Base-by-base conservation (phyloP, 164 flowering plant species). In the Aristolochia fimbriata region DNA sequence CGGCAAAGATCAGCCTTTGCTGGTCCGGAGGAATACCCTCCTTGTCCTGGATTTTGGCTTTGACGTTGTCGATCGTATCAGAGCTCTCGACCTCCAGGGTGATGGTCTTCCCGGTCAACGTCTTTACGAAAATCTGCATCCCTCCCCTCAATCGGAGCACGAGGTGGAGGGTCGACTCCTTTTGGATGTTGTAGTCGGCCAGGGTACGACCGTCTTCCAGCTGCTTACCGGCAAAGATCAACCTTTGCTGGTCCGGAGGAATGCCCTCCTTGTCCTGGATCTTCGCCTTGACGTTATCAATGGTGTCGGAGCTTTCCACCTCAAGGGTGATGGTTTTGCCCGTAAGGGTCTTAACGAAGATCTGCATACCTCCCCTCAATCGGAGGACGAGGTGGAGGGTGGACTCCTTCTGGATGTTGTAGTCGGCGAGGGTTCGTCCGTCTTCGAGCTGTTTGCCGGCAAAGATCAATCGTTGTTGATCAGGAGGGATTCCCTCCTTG, bases 301-400 rank as follows among this genome's bases (percentile, higher is more conserved):
- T 61, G 1, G 64, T 61, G 30, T 61, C 64, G 0, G 64, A 61
- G 8, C 57, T 51, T 21, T 61, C 64, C 0, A 61, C 64, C n/a
- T 61, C 64, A 3, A 61, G 24, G 49, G 65, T 62, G 45, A 62
- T 62, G 3, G 65, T 62, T 59, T 62, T 62, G 0, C 65, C 65
- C 22, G 81, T 76, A 21, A 78, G 77, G 77, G 82, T 80, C 68
- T 80, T 78, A 61, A 83, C 83, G 78, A 80, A 80, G 72, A 83
- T 83, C 80, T 83, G 84, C 84, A 83, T 83, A 16, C 51, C 64
- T 14, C 64, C 64, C 13, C 64, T 17, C 13, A 61, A 47, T 4
- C 64, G 64, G 2, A 51, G 64, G 5, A 61, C 64, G 20, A 61
- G 64, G 20, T 61, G 64, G 54, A 61, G 64, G 21, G 64, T 51